A percentile compares a stretch with the other conserved stretches of the same genome.
Conservation (phyloP, 2,329 filamentous ascomycete species). For the Orbilia javanica region DNA sequence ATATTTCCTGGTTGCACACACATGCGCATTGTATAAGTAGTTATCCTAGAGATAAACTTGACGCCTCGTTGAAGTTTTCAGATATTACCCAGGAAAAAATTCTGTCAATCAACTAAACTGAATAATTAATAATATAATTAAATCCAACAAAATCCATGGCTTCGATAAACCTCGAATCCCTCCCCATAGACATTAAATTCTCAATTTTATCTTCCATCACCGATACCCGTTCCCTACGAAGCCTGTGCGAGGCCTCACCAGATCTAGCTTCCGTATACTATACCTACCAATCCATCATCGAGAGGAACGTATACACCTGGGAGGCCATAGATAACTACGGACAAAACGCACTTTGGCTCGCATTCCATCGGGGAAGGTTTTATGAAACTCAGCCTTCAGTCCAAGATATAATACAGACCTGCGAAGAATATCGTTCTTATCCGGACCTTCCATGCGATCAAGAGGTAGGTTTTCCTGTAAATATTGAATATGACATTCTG, state of each 20-base stretch:
- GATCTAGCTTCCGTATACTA: neutral
- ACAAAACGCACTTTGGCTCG: neutral
- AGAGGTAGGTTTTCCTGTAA: too few species aligned
- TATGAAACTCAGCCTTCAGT: neutral
- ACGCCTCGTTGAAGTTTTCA: too few species aligned
- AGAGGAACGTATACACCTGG: neutral
- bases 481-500: neutral
- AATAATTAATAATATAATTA: too few species aligned
- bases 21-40: too few species aligned
- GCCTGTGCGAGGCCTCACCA: neutral
- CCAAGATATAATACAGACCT: neutral
- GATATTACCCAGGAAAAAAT: too few species aligned
- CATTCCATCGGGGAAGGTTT: neutral
- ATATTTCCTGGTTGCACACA: too few species aligned
- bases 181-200: slow-evolving; percentile 20
- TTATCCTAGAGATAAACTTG: too few species aligned
- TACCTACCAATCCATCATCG: neutral
- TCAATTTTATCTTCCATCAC: neutral
- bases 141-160: too few species aligned
- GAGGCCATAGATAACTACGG: neutral
- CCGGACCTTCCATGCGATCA: neutral
- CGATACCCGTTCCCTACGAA: neutral
- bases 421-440: neutral
- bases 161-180: neutral
- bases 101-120: too few species aligned